phyloP scores from a whole-genome alignment of 192 early-diverging fungal genomes.

The Mortierella antarctica region DNA sequence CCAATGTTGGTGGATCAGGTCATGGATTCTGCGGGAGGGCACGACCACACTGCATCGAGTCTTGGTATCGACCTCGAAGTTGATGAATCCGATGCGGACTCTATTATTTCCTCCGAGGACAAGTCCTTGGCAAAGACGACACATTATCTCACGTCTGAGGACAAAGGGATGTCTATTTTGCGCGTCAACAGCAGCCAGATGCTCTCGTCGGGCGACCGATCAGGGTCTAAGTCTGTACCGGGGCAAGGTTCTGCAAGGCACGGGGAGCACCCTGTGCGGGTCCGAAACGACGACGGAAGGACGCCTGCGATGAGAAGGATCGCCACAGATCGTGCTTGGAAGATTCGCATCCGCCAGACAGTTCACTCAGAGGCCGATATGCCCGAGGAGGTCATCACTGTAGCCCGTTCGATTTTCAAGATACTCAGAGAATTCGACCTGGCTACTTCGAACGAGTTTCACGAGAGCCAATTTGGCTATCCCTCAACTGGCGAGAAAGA shows the following conservation, averaged over 20 bases:
- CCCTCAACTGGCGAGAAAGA: background rate
- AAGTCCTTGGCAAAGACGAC: background rate
- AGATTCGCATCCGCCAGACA: slow-evolving; percentile 30
- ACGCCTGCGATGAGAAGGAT: slow-evolving; percentile 1
- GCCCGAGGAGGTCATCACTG: slow-evolving; percentile 45
- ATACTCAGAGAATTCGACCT: slow-evolving; percentile 54
- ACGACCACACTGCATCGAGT: background rate
- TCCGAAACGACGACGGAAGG: background rate
- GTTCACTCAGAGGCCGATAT: slow-evolving; percentile 44
- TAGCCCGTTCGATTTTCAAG: slow-evolving; percentile 50
- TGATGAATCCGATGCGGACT: slow-evolving; percentile 33
- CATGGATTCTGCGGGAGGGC: slow-evolving; percentile 39
- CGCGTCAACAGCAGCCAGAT: slow-evolving; percentile 39
- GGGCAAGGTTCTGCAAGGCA: background rate
- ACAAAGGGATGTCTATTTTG: slow-evolving; percentile 33
- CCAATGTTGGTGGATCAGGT: slow-evolving; percentile 47
- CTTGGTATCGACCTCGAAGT: slow-evolving; percentile 23
- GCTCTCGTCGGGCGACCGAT: slow-evolving; percentile 29
- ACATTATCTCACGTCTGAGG: slow-evolving; percentile 2
- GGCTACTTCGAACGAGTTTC: background rate
- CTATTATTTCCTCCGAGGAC: slow-evolving; percentile 39
- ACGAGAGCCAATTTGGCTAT: background rate
- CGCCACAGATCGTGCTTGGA: slow-evolving; percentile 41
- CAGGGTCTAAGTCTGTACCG: slow-evolving; percentile 25
- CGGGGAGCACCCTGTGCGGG: too few relatives aligned